A percentile compares a stretch with the other conserved stretches of the same genome.
Evolutionary conservation across 169 alveolate genomes (phyloP).

Genomic region (Plasmodium knowlesi): DNA sequence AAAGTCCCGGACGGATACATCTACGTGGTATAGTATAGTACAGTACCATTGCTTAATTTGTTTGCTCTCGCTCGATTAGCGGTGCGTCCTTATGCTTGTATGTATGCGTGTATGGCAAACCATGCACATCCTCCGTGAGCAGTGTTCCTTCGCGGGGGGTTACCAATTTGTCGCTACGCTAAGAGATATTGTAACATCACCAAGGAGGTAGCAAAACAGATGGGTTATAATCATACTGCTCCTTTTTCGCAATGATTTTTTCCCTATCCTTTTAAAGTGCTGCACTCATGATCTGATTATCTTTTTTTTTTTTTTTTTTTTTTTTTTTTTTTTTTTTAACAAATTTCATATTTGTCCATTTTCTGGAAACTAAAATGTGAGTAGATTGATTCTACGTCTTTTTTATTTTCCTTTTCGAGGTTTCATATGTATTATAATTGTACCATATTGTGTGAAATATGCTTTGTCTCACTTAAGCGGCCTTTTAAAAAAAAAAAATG

Average conservation of each 20-base stretch:
- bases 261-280: constrained; percentile 2
- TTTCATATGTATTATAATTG: neutral
- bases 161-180: constrained; percentile 15
- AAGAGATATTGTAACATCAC: neutral
- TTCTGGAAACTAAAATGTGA: neutral
- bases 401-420: neutral
- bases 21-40: neutral
- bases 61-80: neutral
- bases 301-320: neutral
- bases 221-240: neutral
- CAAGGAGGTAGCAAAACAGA: constrained; percentile 19
- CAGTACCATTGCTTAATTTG: neutral
- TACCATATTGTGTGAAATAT: neutral
- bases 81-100: neutral
- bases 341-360: neutral
- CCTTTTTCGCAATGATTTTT: neutral
- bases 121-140: neutral
- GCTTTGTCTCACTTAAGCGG: neutral
- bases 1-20: neutral
- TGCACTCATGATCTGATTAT: neutral
- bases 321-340: neutral
- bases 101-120: neutral
- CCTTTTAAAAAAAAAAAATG: neutral
- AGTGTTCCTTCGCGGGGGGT: neutral
- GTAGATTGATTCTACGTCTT: neutral